Base-by-base conservation (phyloP, 202 grass and related monocot genomes). In the Bolboschoenoplectus hybrid region DNA sequence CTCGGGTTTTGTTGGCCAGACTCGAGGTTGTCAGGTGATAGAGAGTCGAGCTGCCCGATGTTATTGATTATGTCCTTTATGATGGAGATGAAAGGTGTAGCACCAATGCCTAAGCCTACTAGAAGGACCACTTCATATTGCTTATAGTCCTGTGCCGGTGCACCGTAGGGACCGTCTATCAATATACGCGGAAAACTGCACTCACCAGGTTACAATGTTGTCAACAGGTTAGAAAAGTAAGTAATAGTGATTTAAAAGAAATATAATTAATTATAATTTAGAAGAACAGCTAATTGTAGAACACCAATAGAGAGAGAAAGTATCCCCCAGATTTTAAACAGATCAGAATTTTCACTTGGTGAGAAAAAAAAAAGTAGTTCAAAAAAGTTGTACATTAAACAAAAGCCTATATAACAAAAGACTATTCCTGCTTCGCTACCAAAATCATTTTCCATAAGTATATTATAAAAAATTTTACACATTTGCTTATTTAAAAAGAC, bases 21-120 rank as follows among this genome's bases (percentile, higher is more conserved):
- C 84, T 92, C 91, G 0, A 92, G 80, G 78, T 92, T 83, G 9
- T 83, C 88, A 80, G 76, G 8, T 80, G 76, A 80, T 14, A 67
- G 34, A 32, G 49, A 65, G 62, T 91, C 88, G 0, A 89, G 88
- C 52, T 76, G 80, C 55, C 26, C 75, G 63, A 92, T 93, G 88
- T 97, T 97, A 87, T 94, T 94, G 72, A 98, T 94, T 85, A 98
- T 94, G 79, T 98, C 96, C 87, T 98, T 95, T 75, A 98, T 82
- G 65, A 98, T 92, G 90, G 92, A 93, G 87, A 98, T 98, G 87
- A 98, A 90, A 35, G 96, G 96, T 3, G 96, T 98, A 36, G 96
- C 96, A 20, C 96, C 96, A 70, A 98, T 98, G 79, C 96, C 93
- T 1, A 94, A 91, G 0, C 96, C 96, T 3, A 98, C 91, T 2